Percentiles rank a stretch among this genome's conserved stretches.
Conservation (phyloP, 495 filamentous ascomycete genomes). For the Penicillium pulvis region DNA sequence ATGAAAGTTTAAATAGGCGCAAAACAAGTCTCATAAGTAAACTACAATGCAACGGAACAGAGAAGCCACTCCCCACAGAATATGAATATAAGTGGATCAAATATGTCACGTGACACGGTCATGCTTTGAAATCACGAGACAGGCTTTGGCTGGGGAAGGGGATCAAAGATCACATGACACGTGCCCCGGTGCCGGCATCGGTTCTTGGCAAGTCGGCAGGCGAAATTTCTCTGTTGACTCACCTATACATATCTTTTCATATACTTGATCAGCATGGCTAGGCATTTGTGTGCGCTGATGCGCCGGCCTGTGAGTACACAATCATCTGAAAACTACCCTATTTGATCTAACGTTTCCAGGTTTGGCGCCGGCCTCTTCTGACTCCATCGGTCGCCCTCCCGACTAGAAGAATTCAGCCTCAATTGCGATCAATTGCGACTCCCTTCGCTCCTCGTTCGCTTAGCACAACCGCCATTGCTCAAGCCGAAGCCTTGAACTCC, state of each 20-base stretch:
- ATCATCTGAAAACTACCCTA: neutral
- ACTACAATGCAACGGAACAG: neutral
- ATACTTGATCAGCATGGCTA: neutral
- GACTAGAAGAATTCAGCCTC: neutral
- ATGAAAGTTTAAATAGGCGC: too few relatives aligned
- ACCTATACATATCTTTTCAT: neutral
- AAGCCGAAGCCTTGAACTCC: neutral
- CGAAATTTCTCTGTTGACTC: neutral
- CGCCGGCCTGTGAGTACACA: neutral
- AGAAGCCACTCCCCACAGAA: neutral
- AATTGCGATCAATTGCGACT: slow-evolving; percentile 1
- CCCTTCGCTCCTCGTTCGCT: neutral
- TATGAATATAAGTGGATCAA: neutral
- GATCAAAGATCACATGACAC: neutral
- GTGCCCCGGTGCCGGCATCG: neutral
- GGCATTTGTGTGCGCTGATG: slow-evolving; percentile 1
- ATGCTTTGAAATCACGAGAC: slow-evolving; percentile 1
- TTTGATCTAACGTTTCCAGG: neutral
- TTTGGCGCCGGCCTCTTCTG: neutral
- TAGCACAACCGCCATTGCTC: neutral
- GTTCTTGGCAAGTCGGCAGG: neutral
- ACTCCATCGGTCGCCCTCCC: neutral
- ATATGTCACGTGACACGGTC: neutral
- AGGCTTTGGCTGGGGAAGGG: neutral
- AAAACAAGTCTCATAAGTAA: neutral